Evolutionary conservation across 306 rosid genomes (phyloP), one percentile per base, ranked within the genome.

Genomic region (Potentilla sterilis): DNA sequence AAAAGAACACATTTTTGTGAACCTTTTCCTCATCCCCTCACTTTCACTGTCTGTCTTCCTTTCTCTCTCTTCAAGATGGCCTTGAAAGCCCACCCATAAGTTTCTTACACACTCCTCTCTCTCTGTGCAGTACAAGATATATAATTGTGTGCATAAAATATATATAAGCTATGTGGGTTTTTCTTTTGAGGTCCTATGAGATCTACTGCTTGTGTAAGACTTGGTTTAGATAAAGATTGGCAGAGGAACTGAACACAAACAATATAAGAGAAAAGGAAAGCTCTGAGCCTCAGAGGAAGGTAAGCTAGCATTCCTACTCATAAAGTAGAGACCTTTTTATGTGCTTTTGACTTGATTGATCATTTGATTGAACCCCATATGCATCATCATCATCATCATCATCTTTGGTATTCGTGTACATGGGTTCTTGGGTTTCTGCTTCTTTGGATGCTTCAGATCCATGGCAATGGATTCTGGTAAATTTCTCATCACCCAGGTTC

Each of bases 51-150:
- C 63, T 28, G 18, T 28, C 28, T 5, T 16, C 34, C 42, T 72
- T 52, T 84, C 88, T 79, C 87, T 80, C 85, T 83, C 88, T 78
- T 80, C 81, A 83, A 83, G 75, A 71, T 74, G 80, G 80, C 89
- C 62, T 83, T 64, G 80, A 63, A 74, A 65, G 73, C 65, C 77
- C 70, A 70, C 77, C 75, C 79, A 58, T 72, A 73, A 69, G 52
- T 46, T 21, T 37, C 59, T 62, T 3, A 55, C 47, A 14, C 73
- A 54, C 72, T 74, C 38, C 69, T 64, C 67, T 19, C 63, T 71
- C 43, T 63, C 70, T 46, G 19, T 62, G 69, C 43, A 21, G 10
- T 41, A 13, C 76, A 22, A 75, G 69, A 4, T 58, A 4, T 58
- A 70, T 52, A 28, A 32, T 66, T 54, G 44, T 69, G 28, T 68